A percentile compares a stretch with the other conserved stretches of the same genome.
These are phyloP conservation scores for Colletotrichum siamense DNA, from an alignment of 2,329 filamentous ascomycete genomes.

Conservation along the genomic window DNA sequence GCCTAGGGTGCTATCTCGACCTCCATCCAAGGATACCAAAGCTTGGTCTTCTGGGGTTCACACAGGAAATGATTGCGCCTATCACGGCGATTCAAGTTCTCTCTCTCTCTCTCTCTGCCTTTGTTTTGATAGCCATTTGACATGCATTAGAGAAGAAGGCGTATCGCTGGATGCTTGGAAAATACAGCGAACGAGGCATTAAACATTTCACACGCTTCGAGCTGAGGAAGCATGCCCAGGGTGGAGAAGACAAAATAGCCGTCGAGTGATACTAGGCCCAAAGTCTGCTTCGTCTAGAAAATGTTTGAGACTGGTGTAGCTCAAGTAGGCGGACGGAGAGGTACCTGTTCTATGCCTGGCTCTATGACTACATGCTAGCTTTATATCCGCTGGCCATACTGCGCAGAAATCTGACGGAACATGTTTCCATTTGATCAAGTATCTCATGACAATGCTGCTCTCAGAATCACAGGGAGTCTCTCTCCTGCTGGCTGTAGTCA, in stretches of 20 bases:
- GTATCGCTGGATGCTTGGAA: not conserved
- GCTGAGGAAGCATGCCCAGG: not conserved
- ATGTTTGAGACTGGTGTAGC: not conserved
- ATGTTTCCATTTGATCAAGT: not conserved
- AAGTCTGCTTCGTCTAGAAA: not conserved
- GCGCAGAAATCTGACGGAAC: not conserved
- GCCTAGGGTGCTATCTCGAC: not conserved
- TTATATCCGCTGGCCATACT: not conserved
- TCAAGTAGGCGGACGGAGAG: not conserved
- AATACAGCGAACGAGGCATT: not conserved
- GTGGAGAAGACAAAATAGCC: not conserved
- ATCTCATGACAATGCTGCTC: not conserved
- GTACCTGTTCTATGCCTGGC: not conserved
- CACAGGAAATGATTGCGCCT: not conserved
- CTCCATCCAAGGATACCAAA: not conserved
- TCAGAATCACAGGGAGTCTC: not conserved
- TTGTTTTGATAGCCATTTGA: not conserved
- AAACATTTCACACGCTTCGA: not conserved
- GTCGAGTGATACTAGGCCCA: not conserved
- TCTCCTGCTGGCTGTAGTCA: not conserved
- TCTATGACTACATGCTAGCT: not conserved
- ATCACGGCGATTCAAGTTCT: not conserved
- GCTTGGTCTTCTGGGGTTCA: not conserved
- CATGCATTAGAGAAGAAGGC: not conserved
- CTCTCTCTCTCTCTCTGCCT: not conserved